Evolutionary conservation across 257 asterid species (phyloP), one percentile per base, ranked within the genome.

Genomic region (Rauvolfia tetraphylla): DNA sequence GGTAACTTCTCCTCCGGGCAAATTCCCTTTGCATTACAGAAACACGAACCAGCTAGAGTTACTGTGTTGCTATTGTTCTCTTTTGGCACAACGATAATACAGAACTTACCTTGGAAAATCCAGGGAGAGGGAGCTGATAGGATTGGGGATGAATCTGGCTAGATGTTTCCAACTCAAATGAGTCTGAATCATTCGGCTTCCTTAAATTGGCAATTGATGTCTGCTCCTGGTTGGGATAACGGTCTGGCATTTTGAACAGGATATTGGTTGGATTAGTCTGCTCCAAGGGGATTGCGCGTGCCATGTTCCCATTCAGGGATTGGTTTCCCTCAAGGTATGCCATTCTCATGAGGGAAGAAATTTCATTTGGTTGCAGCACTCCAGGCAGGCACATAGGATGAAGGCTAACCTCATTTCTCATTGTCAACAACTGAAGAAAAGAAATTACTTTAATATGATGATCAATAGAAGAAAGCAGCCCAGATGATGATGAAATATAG

Each of bases 331-430:
- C 89, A 7, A 20, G 61, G 9, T 77, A 63, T 17, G 72, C 84
- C 82, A 79, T 78, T 68, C 81, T 83, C 79, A n/a, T 69, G 44
- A 73, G 87, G 68, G 85, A 65, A 41, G 85, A 65, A 41, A 77
- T 36, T 79, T 83, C 86, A 69, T 77, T 62, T 12, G 82, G 76
- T 73, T 72, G 85, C 71, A 75, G 68, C 80, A 79, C 83, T 74
- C 86, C 91, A 10, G 92, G 87, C 4, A 84, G 76, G 79, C 84
- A 86, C 73, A 82, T 61, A n/a, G 96, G 96, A 74, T 86, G 86
- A 23, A 85, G 81, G 83, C 85, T 89, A 68, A 86, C 84, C 71
- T 95, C 97, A 23, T 90, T 92, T 80, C 93, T 83, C 89, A 88
- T 80, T 8, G 95, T 92, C 78, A 92, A 76, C 89, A 88, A 83